Conservation (phyloP, 805 yeast genomes). For the Cyberlindnera japonica region DNA sequence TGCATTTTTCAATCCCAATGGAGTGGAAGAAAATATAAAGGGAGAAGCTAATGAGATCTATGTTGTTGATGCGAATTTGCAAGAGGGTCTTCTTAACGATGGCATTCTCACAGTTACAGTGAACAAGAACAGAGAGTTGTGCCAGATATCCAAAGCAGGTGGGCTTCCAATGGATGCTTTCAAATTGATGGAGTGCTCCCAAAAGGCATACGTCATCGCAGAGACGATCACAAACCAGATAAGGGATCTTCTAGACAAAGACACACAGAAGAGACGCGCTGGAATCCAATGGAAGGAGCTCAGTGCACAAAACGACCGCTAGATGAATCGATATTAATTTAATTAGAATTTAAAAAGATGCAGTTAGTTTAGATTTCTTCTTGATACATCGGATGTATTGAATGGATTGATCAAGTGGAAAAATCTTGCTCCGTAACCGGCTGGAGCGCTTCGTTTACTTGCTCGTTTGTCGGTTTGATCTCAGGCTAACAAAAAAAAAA, state of each 20-base stretch:
- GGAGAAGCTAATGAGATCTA: constrained; percentile 62
- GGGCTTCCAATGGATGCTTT: constrained; percentile 79
- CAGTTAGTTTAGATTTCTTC: neutral
- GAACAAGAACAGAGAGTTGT: constrained; percentile 85
- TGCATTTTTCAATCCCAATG: constrained; percentile 72
- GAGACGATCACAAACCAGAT: constrained; percentile 63
- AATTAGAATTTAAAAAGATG: neutral
- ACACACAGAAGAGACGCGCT: constrained; percentile 21
- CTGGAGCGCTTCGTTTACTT: too few relatives aligned
- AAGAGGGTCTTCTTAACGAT: constrained; percentile 73
- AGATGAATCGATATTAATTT: too few relatives aligned
- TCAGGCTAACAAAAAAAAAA: too few relatives aligned
- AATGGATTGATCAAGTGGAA: too few relatives aligned
- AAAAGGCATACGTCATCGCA: constrained; percentile 61
- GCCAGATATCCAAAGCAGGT: constrained; percentile 88
- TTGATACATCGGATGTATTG: too few relatives aligned
- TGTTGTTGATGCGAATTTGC: constrained; percentile 68
- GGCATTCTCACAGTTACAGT: constrained; percentile 83
- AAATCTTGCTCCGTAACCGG: too few relatives aligned
- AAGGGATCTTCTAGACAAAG: constrained; percentile 39
- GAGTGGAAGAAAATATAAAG: constrained; percentile 64
- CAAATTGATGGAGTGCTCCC: constrained; percentile 62
- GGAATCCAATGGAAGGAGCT: constrained; percentile 25
- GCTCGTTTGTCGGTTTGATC: too few relatives aligned
- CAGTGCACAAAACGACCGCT: constrained; percentile 27